Base-by-base conservation (phyloP, 2,329 filamentous ascomycete genomes). In the Leptosphaerulina australis region DNA sequence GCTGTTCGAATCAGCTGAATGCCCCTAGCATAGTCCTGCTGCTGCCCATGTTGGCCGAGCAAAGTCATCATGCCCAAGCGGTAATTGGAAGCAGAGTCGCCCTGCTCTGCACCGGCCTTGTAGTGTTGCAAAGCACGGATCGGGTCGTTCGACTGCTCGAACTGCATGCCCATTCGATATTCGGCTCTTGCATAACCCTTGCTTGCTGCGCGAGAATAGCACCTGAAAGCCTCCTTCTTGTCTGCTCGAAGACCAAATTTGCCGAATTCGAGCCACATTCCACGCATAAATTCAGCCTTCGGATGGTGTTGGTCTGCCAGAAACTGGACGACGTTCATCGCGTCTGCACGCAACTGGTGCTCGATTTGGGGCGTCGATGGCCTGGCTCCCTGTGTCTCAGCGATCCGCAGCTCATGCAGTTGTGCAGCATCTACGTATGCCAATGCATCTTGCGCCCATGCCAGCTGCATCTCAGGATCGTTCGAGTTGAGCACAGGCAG, bases 111-210 rank as follows among this genome's bases (percentile, higher is more conserved):
- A 39, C 94, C 94, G 37, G 84, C 83, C 59, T 91, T 85, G 74
- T 97, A 99, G 73, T 97, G 92, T 66, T 88, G 86, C 67, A 97
- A 86, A 5, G 94, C 94, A 72, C 96, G 97, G 56, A 87, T 82
- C 53, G 91, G 87, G 67, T 99, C 93, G 68, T 96, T 96, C 4
- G 91, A 93, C 71, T 89, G 91, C 75, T 99, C 94, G 70, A 92
- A 97, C 49, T 97, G 88, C 93, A 97, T 99, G 56, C 94, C 94
- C 76, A 99, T 96, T 36, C 94, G 86, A 73, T 99, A 99, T 73
- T 97, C 91, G 15, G 94, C 92, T 62, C 94, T 83, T 17, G 88
- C 85, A 75, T 92, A 96, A 50, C 91, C 91, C 63, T 90, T 86
- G 63, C 92, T 88, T 22, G 91, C 88, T n/a, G 94, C 90, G 64